These are phyloP conservation scores for Corylus heterophylla DNA, from an alignment of 306 rosid species.

Conservation along the genomic window DNA sequence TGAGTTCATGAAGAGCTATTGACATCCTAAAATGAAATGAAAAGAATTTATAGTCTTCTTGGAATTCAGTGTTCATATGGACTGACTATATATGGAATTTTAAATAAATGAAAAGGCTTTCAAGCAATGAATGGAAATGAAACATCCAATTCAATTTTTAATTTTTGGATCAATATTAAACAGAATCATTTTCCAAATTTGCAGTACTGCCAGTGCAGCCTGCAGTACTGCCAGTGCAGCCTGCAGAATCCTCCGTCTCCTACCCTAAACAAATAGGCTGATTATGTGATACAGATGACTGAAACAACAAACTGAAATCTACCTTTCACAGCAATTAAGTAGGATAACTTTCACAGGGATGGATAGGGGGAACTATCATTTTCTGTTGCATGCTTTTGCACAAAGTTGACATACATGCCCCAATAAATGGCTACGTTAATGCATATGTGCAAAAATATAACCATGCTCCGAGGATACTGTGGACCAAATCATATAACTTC, in stretches of 20 bases:
- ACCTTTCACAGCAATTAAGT: neutral
- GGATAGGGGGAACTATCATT: neutral
- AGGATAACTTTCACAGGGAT: neutral
- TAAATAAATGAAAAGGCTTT: neutral
- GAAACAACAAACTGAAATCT: neutral
- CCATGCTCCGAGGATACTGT: too few species aligned
- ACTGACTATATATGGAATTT: neutral
- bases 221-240: neutral
- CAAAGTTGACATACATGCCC: neutral
- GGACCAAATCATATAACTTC: neutral
- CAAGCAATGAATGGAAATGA: neutral
- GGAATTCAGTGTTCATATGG: neutral
- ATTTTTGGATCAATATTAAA: neutral
- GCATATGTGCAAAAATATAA: neutral
- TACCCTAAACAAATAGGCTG: neutral
- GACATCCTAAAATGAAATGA: conserved; percentile 1
- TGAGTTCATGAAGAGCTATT: conserved; percentile 48
- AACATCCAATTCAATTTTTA: neutral
- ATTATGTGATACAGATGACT: neutral
- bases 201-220: neutral
- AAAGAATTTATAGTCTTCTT: neutral
- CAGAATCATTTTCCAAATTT: neutral
- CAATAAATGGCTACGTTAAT: neutral
- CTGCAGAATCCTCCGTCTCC: neutral
- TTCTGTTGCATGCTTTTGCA: neutral